Percentiles rank a stretch among this genome's conserved stretches.
phyloP scores from a whole-genome alignment of 2,329 filamentous ascomycete genomes.

The Raffaelea ambrosiae region DNA sequence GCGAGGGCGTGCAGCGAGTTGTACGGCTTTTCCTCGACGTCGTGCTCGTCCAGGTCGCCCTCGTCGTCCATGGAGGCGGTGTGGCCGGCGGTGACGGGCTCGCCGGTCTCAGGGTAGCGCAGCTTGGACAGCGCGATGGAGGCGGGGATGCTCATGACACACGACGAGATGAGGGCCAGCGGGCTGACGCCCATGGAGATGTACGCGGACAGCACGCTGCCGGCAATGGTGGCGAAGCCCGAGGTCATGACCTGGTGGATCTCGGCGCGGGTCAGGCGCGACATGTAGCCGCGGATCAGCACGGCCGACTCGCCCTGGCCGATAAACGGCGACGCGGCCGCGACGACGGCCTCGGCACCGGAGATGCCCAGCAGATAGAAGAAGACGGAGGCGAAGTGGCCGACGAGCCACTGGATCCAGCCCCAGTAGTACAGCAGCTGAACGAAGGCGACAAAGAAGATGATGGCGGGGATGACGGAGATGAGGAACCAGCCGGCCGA shows the following conservation, averaged over 20 bases:
- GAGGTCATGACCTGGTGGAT: conserved; percentile 89
- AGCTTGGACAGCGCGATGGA: conserved; percentile 85
- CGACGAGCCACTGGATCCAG: conserved; percentile 80
- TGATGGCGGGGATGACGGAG: conserved; percentile 77
- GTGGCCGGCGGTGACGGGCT: conserved; percentile 68
- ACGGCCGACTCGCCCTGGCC: conserved; percentile 91
- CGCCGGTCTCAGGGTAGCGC: conserved; percentile 80
- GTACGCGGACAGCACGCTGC: conserved; percentile 78
- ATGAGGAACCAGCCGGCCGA: conserved; percentile 60
- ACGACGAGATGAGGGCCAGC: conserved; percentile 80
- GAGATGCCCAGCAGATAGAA: conserved; percentile 84
- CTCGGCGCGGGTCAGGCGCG: conserved; percentile 78
- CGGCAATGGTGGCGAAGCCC: conserved; percentile 87
- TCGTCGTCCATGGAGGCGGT: neutral
- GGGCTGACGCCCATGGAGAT: conserved; percentile 75
- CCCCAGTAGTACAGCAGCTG: conserved; percentile 77
- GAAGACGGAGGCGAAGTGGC: conserved; percentile 83
- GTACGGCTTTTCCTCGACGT: conserved; percentile 32
- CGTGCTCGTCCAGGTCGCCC: neutral
- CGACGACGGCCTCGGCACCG: conserved; percentile 87
- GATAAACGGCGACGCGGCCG: conserved; percentile 87
- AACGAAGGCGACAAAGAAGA: conserved; percentile 93
- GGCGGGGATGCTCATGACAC: conserved; percentile 92
- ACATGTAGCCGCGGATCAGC: conserved; percentile 80
- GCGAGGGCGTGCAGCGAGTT: conserved; percentile 81